Base-by-base conservation (phyloP, 176 grass and related monocot species). In the Aechmea fasciata region DNA sequence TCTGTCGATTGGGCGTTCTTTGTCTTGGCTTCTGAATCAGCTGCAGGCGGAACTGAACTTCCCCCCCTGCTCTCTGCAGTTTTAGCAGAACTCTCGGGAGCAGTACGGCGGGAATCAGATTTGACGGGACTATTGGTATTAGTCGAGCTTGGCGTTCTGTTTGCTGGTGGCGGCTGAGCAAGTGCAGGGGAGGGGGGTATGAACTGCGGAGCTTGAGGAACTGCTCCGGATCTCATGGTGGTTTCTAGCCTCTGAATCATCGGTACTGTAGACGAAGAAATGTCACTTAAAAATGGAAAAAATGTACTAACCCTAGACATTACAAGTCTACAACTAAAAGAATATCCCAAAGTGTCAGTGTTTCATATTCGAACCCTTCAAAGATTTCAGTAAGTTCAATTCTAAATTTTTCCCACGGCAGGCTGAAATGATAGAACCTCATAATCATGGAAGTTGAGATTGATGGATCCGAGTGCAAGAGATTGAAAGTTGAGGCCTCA, bases 211-310 rank as follows among this genome's bases (percentile, higher is more conserved):
- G 81, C 79, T 72, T 87, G 89, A 0, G 86, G 83, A 51, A 82
- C 82, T 6, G 74, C 71, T 68, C 86, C 82, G 1, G 79, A 80
- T 55, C 74, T 69, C 71, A 90, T 54, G 13, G 81, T 87, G 64
- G 89, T 83, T 52, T 92, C 93, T 10, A 85, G 24, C 59, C 81
- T 76, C 26, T 96, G 86, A 80, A 92, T 87, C 89, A 92, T 96
- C 1, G 89, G 83, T 68, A 87, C 91, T 82, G 76, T 22, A 59
- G 48, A 70, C 23, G 22, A 57, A 52, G 50, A 57, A 79, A 64
- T 9, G 54, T 25, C 41, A 81, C 55, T 23, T 14, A 52, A 50
- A 29, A 19, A 69, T 74, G 20, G 65, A n/a, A 61, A 59, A 61
- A 19, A 61, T 61, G 55, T 12, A 6, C 33, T 0, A 41, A 41